phyloP scores from a whole-genome alignment of 805 yeast species.

The Saccharomycopsis schoenii region DNA sequence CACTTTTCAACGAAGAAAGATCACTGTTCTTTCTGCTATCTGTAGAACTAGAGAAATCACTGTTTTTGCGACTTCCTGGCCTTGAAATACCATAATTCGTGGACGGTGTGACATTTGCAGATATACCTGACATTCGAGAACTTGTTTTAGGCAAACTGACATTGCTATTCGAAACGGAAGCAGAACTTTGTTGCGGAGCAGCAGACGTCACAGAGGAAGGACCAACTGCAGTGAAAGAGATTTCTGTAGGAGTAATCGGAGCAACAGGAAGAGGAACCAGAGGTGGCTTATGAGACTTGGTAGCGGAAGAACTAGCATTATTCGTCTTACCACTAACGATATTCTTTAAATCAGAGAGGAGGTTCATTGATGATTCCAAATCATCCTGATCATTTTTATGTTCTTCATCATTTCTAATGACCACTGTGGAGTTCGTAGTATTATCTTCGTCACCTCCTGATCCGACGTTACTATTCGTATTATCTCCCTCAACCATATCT shows the following conservation, averaged over 20 bases:
- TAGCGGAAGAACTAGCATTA: not conserved
- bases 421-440: not conserved
- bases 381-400: slow-evolving; percentile 10
- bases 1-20: not conserved
- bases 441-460: not conserved
- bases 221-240: not conserved
- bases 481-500: not conserved
- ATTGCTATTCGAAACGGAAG: not conserved
- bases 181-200: not conserved
- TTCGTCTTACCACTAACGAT: not conserved
- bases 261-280: slow-evolving; percentile 1
- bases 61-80: not conserved
- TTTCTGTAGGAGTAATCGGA: not conserved
- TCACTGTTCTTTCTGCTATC: slow-evolving; percentile 1
- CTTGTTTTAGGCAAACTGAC: not conserved
- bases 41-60: not conserved
- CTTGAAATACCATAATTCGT: not conserved
- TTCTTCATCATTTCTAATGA: not conserved
- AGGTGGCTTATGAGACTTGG: not conserved
- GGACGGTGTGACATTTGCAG: not conserved
- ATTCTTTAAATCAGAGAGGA: not conserved
- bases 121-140: not conserved
- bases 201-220: not conserved
- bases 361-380: slow-evolving; percentile 1
- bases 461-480: not conserved